A percentile compares a stretch with the other conserved stretches of the same genome.
Evolutionary conservation across 73 alveolate species (phyloP).

Genomic region (Tetrahymena thermophila): DNA sequence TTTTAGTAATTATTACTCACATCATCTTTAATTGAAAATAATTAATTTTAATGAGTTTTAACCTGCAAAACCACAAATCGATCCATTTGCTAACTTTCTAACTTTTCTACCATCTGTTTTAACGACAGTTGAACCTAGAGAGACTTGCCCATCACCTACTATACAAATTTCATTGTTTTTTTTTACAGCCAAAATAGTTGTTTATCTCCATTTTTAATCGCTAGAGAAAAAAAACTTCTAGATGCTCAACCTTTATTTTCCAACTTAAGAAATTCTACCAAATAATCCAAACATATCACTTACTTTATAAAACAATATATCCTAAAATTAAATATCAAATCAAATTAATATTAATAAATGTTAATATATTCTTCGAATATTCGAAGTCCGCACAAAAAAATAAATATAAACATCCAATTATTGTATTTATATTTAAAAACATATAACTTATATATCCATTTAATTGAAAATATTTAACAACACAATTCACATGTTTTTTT

Average conservation of each 20-base stretch:
- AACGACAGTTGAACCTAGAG: conserved; percentile 55
- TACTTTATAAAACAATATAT: not conserved
- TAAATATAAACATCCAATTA: not conserved
- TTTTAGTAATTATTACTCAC: no score
- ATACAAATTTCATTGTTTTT: conserved; percentile 45
- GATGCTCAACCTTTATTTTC: not conserved
- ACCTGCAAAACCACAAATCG: conserved; percentile 59
- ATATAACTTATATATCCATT: no score
- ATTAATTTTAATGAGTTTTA: not conserved
- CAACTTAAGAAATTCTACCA: not conserved
- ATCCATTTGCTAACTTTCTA: conserved; percentile 44
- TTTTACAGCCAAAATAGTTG: conserved; percentile 58
- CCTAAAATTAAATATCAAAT: not conserved
- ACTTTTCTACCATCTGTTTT: conserved; percentile 51
- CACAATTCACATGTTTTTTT: no score
- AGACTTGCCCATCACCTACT: conserved; percentile 63
- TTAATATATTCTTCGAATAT: not conserved
- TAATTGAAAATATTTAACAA: no score
- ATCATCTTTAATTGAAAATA: not conserved
- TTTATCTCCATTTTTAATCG: conserved; percentile 22
- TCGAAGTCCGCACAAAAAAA: not conserved
- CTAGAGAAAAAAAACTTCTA: not conserved
- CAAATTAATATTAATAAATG: not conserved
- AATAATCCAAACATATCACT: not conserved
- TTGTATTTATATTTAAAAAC: no score